Evolutionary conservation across 2,329 filamentous ascomycete species (phyloP), one percentile per base, ranked within the genome.

Genomic region (Myotisia sp.): DNA sequence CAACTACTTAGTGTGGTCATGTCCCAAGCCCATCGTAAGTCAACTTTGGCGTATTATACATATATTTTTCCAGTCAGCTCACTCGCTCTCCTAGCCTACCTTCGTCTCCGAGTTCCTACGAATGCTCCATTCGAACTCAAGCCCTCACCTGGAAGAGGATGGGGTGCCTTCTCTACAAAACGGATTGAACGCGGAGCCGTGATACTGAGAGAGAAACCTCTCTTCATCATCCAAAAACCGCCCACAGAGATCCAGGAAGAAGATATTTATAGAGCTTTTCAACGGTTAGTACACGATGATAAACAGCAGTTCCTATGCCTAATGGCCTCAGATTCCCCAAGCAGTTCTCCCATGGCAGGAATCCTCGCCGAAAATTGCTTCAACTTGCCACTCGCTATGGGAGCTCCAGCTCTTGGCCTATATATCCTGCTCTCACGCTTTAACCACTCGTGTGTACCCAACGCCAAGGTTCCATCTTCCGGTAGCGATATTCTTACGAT

Each of bases 371-470:
- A 22, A 13, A 21, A 32, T 21, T 17, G 14, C 9, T 20, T 22
- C 16, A 21, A 18, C 5, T 7, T 32, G 8, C 23, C 29, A 5
- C 21, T 12, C n/a, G 12, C 16, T 7, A 2, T 22, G 3, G 17
- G 10, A 9, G 3, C 14, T 22, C 29, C 17, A 22, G 29, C 18
- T 8, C 10, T 12, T 18, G 29, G 29, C 13, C n/a, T 32, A 13
- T 32, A 22, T 17, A 16, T 32, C 10, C 29, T 32, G 6, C 29
- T 17, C 8, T 18, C 29, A 18, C 17, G 29, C 21, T 32, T 48
- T 12, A 51, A 52, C 14, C 50, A 52, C 37, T 39, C 44, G 3
- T 52, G 50, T 21, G 23, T 43, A 3, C 45, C 50, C 0, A 52
- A 51, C 29, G 38, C 41, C 6, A 36, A 42, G 12, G 41, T 40